A percentile compares a stretch with the other conserved stretches of the same genome.
phyloP scores from a whole-genome alignment of 805 yeast species.

The Metschnikowia drakensbergensis region DNA sequence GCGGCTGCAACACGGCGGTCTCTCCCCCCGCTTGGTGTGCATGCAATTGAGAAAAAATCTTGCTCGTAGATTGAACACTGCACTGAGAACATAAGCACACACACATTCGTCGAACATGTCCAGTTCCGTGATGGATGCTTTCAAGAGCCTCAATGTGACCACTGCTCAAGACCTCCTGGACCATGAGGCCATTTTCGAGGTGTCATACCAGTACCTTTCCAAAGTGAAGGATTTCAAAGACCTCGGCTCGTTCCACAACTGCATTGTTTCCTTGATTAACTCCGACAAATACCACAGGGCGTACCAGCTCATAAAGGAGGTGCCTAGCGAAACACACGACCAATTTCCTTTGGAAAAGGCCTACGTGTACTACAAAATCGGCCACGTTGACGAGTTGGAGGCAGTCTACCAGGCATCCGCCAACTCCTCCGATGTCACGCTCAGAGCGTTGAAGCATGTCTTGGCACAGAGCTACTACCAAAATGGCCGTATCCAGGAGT shows the following conservation, averaged over 20 bases:
- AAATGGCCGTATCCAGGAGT: constrained; percentile 39
- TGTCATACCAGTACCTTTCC: constrained; percentile 40
- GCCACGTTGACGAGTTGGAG: constrained; percentile 32
- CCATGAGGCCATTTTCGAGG: constrained; percentile 35
- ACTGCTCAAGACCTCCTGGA: constrained; percentile 23
- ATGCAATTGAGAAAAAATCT: constrained; percentile 9
- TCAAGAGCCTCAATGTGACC: constrained; percentile 36
- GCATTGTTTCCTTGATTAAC: constrained; percentile 57
- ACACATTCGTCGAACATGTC: constrained; percentile 25
- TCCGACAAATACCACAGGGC: constrained; percentile 55
- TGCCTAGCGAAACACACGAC: constrained; percentile 33
- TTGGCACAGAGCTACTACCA: constrained; percentile 54
- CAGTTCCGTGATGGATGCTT: constrained; percentile 38
- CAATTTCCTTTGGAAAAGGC: constrained; percentile 48
- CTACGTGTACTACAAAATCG: constrained; percentile 58
- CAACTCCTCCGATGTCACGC: constrained; percentile 15
- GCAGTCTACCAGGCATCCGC: constrained; percentile 12
- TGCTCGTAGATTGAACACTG: neutral
- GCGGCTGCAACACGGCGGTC: neutral
- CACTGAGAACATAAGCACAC: neutral
- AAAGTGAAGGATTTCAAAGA: constrained; percentile 37
- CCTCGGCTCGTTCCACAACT: constrained; percentile 33
- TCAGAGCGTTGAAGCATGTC: constrained; percentile 44
- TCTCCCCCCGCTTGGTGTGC: constrained; percentile 6
- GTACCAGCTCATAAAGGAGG: constrained; percentile 36